Evolutionary conservation across 495 filamentous ascomycete species (phyloP).

Genomic region (Rhypophila decipiens): DNA sequence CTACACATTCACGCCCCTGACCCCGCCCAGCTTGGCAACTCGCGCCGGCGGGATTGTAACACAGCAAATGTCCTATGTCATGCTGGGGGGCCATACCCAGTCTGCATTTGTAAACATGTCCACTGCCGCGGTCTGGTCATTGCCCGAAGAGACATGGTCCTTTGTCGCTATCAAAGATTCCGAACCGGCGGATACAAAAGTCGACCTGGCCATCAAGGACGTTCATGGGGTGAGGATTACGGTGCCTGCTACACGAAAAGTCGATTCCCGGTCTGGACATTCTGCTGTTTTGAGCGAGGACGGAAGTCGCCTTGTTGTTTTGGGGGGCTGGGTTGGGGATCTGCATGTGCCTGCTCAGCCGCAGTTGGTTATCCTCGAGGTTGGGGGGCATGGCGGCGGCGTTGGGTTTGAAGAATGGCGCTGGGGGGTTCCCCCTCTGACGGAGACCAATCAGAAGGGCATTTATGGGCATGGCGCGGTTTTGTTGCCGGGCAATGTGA

Average conservation of each 20-base stretch:
- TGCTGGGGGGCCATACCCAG: slow-evolving; percentile 81
- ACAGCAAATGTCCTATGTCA: slow-evolving; percentile 67
- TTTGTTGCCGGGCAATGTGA: slow-evolving; percentile 77
- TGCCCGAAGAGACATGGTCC: slow-evolving; percentile 81
- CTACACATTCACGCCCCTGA: slow-evolving; percentile 69
- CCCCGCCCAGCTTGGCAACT: slow-evolving; percentile 44
- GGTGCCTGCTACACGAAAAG: not conserved
- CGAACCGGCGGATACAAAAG: slow-evolving; percentile 19
- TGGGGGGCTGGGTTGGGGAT: slow-evolving; percentile 91
- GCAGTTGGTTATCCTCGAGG: slow-evolving; percentile 66
- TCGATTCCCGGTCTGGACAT: slow-evolving; percentile 83
- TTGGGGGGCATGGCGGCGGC: no score
- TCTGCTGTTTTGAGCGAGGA: slow-evolving; percentile 73
- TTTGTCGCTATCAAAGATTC: slow-evolving; percentile 58
- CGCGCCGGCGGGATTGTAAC: slow-evolving; percentile 47
- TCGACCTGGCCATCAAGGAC: slow-evolving; percentile 3
- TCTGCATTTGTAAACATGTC: slow-evolving; percentile 89
- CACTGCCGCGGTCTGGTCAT: slow-evolving; percentile 75
- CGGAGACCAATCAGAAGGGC: slow-evolving; percentile 44
- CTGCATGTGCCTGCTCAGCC: slow-evolving; percentile 65
- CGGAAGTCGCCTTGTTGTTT: slow-evolving; percentile 64
- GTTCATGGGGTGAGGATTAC: slow-evolving; percentile 1
- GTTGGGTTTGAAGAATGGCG: slow-evolving; percentile 67
- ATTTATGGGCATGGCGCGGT: slow-evolving; percentile 81
- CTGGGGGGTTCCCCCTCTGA: slow-evolving; percentile 58